Evolutionary conservation across 805 yeast species (phyloP).

Genomic region (Candida palmyrensis): DNA sequence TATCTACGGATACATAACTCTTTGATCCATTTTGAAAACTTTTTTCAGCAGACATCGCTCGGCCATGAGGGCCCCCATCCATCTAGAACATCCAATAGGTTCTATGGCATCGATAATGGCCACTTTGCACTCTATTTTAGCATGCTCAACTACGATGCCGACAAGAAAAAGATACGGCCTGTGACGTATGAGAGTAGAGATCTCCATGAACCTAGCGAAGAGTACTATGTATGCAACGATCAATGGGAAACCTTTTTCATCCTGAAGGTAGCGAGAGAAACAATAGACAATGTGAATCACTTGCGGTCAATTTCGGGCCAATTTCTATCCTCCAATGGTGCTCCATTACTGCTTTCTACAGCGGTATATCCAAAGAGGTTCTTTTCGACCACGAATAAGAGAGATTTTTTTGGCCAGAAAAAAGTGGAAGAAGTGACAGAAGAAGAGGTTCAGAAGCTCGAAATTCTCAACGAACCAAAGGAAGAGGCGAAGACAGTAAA

Average conservation of each 20-base stretch:
- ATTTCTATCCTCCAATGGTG: conserved; percentile 16
- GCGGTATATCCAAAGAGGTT: conserved; percentile 4
- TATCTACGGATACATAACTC: conserved; percentile 8
- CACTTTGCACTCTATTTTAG: conserved; percentile 41
- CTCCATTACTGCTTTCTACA: conserved; percentile 6
- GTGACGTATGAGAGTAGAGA: conserved; percentile 3
- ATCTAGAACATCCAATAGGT: conserved; percentile 11
- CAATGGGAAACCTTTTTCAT: conserved; percentile 18
- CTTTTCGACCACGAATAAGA: conserved; percentile 4
- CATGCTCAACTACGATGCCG: conserved; percentile 32
- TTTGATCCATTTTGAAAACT: conserved; percentile 7
- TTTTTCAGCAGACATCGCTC: conserved; percentile 3
- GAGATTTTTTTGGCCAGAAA: conserved; percentile 3
- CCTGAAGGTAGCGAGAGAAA: conserved; percentile 25
- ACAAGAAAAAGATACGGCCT: conserved; percentile 7
- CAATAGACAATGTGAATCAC: conserved; percentile 19
- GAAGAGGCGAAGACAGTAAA: no score
- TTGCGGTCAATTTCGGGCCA: conserved; percentile 18
- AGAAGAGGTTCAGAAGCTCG: background rate
- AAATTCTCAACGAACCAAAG: no score
- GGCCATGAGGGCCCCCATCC: conserved; percentile 17
- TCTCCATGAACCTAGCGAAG: background rate
- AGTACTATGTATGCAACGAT: background rate
- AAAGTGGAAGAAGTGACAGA: conserved; percentile 3
- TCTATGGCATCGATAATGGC: conserved; percentile 29